Evolutionary conservation across 371 early-diverging fungal species (phyloP).

Genomic region (Sanchytrium tribonematis): DNA sequence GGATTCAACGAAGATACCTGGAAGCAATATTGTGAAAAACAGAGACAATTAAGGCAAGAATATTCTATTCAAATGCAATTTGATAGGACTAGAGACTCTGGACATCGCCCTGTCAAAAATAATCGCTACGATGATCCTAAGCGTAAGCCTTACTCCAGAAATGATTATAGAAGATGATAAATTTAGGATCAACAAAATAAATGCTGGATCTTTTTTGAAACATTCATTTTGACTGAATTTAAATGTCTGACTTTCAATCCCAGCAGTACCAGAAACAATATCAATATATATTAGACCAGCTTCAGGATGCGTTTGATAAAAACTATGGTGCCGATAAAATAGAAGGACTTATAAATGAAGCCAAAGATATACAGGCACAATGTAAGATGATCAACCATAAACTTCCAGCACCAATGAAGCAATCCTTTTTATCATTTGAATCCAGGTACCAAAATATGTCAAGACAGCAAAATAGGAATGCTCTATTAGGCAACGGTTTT

Average conservation of each 20-base stretch:
- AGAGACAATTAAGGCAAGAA: slow-evolving; percentile 48
- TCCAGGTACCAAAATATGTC: background rate
- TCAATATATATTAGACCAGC: background rate
- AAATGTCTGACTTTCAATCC: background rate
- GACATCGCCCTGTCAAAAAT: too few species aligned
- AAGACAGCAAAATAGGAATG: background rate
- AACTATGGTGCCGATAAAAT: background rate
- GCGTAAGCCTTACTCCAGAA: too few species aligned
- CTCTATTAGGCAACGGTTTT: background rate
- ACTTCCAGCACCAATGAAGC: background rate
- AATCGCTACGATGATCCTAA: too few species aligned
- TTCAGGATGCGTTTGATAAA: background rate
- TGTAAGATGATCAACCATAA: background rate
- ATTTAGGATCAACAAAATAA: too few species aligned
- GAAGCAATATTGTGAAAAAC: slow-evolving; percentile 64
- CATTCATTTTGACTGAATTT: background rate
- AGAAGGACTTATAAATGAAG: background rate
- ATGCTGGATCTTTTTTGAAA: background rate
- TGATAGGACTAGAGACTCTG: too few species aligned
- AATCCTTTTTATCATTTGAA: background rate
- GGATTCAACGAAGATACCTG: slow-evolving; percentile 87
- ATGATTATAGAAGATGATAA: too few species aligned
- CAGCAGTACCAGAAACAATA: background rate
- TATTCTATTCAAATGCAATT: background rate
- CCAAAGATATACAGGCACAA: background rate